Evolutionary conservation across 2,329 filamentous ascomycete species (phyloP), one percentile per base, ranked within the genome.

Genomic region (Shiraia bambusicola): DNA sequence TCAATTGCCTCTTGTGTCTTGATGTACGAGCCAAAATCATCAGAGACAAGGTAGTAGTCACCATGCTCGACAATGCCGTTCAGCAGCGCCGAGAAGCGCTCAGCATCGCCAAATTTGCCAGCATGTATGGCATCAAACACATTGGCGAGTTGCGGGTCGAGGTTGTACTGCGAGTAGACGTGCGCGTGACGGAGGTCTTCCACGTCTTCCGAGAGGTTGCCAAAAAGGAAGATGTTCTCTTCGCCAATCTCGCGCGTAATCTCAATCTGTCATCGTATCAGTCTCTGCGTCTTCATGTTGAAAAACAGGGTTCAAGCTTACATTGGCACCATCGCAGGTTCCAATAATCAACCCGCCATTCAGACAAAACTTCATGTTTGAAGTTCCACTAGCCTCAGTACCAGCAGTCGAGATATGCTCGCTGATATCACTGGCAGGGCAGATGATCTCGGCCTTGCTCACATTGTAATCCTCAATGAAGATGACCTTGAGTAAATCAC

Each of bases 291-390:
- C 11, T 13, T 8, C 25, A 26, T 11, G 2, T 9, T 12, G n/a
- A n/a, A 19, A 30, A 16, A 16, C 17, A n/a, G n/a, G n/a, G n/a
- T 2, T 5, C 25, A 29, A 10, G 76, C 85, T 78, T 78, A 93
- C 89, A 65, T 98, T 98, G 50, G 93, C 93, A 65, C 93, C 93
- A 63, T 98, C 93, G 66, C 92, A 96, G 14, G 93, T 98, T 58
- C 93, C 93, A 58, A 98, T 98, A 63, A 98, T 95, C 48, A 98
- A 77, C 51, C 93, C 93, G 52, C 93, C 93, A 61, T 97, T 98
- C 62, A 98, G 79, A 11, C 96, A 93, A 69, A 98, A 98, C 72
- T 98, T 98, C 93, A 98, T 98, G 81, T 98, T 98, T 63, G 88
- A 95, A 10, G 90, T 95, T 50, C 92, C 92, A 51, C 77, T 82